Evolutionary conservation across 1,284 basidiomycete species (phyloP), one percentile per base, ranked within the genome.

Genomic region (Irpex rosettiformis): DNA sequence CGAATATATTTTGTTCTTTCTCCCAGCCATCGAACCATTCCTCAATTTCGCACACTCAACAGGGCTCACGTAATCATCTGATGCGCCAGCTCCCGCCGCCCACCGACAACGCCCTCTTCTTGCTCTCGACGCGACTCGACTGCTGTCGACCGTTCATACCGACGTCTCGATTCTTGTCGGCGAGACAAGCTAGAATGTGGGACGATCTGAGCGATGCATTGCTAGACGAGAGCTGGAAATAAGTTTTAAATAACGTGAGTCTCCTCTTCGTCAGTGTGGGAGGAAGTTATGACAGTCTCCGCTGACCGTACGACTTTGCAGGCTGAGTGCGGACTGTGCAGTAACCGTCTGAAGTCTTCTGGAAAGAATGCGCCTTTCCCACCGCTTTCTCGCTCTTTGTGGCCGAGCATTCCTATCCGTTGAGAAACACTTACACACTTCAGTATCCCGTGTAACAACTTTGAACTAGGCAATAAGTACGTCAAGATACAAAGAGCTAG

Each of bases 21-120:
- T 55, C 42, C 33, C 45, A 22, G 27, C 21, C 61, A 62, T 62
- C 61, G 61, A 58, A 58, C 61, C 55, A 62, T 62, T 57, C 29
- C 42, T 8, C 21, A 37, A 30, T 25, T 37, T 24, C 16, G 49
- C 30, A 22, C 18, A 47, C 33, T 13, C 33, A 25, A 30, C n/a
- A 21, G 30, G 24, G 45, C 33, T 59, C 58, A 58, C 51, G 60
- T 58, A 61, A 61, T 13, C 60, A 18, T 6, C 37, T 11, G 18
- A 22, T 24, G n/a, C n/a, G 52, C n/a, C 51, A 28, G 24, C 51
- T 18, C 51, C 33, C 33, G 33, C 33, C 33, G 13, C 33, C 43
- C 43, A 21, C n/a, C 45, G n/a, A 13, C 45, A 56, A 25, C 51
- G 48, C 29, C n/a, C 47, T 40, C 10, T 25, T 3, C 47, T 29